Conservation (phyloP, 2,329 filamentous ascomycete species). For the Blumeriella jaapii region DNA sequence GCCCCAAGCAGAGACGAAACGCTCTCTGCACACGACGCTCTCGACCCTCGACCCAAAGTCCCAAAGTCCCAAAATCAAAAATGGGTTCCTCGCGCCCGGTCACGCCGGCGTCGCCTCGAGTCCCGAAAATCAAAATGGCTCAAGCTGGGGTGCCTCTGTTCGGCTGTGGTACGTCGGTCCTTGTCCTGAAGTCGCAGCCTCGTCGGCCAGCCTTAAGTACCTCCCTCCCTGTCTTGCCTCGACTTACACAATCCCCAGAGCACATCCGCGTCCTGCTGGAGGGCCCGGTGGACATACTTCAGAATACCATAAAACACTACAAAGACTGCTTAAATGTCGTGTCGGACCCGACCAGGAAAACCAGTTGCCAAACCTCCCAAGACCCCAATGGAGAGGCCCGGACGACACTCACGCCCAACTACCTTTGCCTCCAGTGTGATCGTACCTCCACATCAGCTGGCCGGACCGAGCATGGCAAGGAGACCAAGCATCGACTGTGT, state of each 20-base stretch:
- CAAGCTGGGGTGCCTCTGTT: conserved; percentile 48
- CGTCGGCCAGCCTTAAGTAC: conserved; percentile 16
- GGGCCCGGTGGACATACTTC: conserved; percentile 46
- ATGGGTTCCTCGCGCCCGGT: conserved; percentile 25
- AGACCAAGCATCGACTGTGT: conserved; percentile 67
- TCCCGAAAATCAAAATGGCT: conserved; percentile 45
- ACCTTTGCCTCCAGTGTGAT: conserved; percentile 63
- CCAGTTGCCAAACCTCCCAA: conserved; percentile 55
- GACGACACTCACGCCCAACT: conserved; percentile 55
- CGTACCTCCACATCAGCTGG: conserved; percentile 56
- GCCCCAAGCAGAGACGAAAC: background rate
- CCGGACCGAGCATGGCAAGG: conserved; percentile 52
- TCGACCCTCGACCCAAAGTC: conserved; percentile 1
- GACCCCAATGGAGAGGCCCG: conserved; percentile 42
- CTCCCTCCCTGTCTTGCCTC: too few relatives aligned
- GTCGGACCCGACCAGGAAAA: conserved; percentile 53
- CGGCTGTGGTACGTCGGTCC: conserved; percentile 49
- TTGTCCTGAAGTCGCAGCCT: conserved; percentile 10
- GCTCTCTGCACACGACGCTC: background rate
- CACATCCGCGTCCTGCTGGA: conserved; percentile 56
- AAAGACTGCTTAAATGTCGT: conserved; percentile 60
- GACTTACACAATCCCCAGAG: conserved; percentile 48
- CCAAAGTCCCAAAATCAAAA: conserved; percentile 9
- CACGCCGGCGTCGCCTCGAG: conserved; percentile 24
- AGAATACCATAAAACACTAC: conserved; percentile 60